Conservation (phyloP, 257 asterid species). For the Nicotiana knightiana region DNA sequence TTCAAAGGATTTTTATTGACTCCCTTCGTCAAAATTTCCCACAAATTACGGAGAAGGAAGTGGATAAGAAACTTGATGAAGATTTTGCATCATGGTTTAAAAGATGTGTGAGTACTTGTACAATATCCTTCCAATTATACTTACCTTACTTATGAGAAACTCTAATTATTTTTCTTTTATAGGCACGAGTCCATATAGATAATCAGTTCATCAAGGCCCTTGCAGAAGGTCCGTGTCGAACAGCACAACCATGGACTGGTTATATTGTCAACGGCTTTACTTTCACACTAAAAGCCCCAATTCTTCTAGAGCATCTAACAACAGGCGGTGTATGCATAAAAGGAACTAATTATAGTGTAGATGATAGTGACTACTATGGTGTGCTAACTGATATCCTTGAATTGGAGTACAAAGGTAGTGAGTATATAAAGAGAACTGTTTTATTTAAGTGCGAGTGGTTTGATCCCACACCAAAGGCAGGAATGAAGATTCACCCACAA, state of each 20-base stretch:
- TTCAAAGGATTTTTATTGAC: too few species aligned
- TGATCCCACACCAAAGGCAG: not conserved
- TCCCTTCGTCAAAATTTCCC: too few species aligned
- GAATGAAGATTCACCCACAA: not conserved
- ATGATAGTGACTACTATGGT: not conserved
- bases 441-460: slow-evolving; percentile 1
- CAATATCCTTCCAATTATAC: too few species aligned
- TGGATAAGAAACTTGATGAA: too few species aligned
- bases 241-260: not conserved
- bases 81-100: too few species aligned
- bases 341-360: not conserved
- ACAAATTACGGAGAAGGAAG: too few species aligned
- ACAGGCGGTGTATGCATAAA: not conserved
- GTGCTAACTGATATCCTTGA: not conserved
- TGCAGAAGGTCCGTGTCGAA: not conserved
- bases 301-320: not conserved
- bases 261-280: not conserved
- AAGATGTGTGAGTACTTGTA: too few species aligned
- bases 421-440: not conserved
- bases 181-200: not conserved
- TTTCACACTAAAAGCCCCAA: not conserved
- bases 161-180: not conserved
- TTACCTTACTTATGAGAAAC: too few species aligned
- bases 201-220: not conserved
- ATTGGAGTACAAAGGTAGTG: not conserved